Conservation (phyloP, 2,329 filamentous ascomycete genomes). For the Cladosporium sp. region DNA sequence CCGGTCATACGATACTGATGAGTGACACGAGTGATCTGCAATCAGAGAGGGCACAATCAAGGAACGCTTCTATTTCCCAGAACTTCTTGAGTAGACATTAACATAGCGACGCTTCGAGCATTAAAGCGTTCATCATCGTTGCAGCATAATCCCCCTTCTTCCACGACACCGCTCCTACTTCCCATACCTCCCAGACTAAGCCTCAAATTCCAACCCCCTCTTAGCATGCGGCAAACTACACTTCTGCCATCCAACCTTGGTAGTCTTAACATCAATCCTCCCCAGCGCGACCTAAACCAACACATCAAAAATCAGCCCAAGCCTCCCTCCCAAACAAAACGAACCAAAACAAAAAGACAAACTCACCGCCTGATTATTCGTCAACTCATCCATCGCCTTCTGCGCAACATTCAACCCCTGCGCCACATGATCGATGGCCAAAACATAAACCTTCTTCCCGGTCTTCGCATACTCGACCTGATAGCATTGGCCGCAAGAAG, state of each 20-base stretch:
- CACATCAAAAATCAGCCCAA: neutral
- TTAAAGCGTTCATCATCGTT: no score
- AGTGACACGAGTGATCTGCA: no score
- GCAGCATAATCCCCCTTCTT: no score
- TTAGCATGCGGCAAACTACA: slow-evolving; percentile 29
- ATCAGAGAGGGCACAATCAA: no score
- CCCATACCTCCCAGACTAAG: slow-evolving; percentile 14
- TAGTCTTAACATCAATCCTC: slow-evolving; percentile 38
- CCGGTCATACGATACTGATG: no score
- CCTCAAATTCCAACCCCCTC: slow-evolving; percentile 23
- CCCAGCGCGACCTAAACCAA: slow-evolving; percentile 16
- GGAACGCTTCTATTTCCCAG: no score
- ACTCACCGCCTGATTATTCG: slow-evolving; percentile 38
- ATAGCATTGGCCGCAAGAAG: slow-evolving; percentile 51
- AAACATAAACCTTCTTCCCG: slow-evolving; percentile 43
- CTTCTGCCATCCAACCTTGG: slow-evolving; percentile 33
- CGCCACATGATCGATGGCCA: slow-evolving; percentile 45
- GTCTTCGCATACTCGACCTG: slow-evolving; percentile 40
- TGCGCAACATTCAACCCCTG: slow-evolving; percentile 48
- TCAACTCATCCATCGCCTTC: slow-evolving; percentile 46
- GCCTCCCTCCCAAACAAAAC: no score
- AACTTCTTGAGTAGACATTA: no score
- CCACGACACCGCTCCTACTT: no score
- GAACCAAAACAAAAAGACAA: slow-evolving; percentile 28
- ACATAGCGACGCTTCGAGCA: no score